Evolutionary conservation across 805 yeast genomes (phyloP), one percentile per base, ranked within the genome.

Genomic region (Blastobotrys attinorum): DNA sequence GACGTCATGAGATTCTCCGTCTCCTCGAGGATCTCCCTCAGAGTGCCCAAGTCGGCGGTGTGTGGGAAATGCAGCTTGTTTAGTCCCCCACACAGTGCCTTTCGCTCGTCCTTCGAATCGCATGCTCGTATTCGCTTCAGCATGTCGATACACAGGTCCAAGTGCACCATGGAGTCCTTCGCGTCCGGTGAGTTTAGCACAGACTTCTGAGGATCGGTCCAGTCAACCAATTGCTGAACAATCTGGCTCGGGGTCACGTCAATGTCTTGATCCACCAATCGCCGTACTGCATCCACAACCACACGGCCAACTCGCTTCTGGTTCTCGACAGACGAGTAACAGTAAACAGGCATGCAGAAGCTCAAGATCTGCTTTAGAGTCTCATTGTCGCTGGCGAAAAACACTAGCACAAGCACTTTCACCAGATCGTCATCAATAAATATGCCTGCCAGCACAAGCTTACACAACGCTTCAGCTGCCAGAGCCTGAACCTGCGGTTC

Each of bases 301-400:
- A 50, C 72, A 25, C 75, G 63, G 4, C 79, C 72, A 55, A 88
- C 63, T 47, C 79, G 69, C 39, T 70, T 72, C 59, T 86, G 96
- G 58, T 88, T 95, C 15, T 65, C 65, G 0, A 70, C 66, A 54
- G 81, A 88, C 27, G 95, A 83, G 56, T 78, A 83, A 31, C 92
- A 79, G 59, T 84, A 87, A 0, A 84, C 95, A 0, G 97, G 96
- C 15, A 89, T 70, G 59, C 95, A 88, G 56, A 85, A 89, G 7
- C 92, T 77, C 47, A 89, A 73, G 0, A 84, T 83, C 60, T 89
- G 97, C 39, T 79, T 70, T 48, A 89, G 66, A 13, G 79, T 75
- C 45, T 76, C 81, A 53, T 86, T 86, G 3, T 68, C 63, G 3
- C 75, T 62, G 43, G 81, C 80, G 64, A 85, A 89, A 56, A 87